Percentiles rank a stretch among this genome's conserved stretches.
Evolutionary conservation across 1,284 basidiomycete species (phyloP).

Genomic region (Moesziomyces aphidis): DNA sequence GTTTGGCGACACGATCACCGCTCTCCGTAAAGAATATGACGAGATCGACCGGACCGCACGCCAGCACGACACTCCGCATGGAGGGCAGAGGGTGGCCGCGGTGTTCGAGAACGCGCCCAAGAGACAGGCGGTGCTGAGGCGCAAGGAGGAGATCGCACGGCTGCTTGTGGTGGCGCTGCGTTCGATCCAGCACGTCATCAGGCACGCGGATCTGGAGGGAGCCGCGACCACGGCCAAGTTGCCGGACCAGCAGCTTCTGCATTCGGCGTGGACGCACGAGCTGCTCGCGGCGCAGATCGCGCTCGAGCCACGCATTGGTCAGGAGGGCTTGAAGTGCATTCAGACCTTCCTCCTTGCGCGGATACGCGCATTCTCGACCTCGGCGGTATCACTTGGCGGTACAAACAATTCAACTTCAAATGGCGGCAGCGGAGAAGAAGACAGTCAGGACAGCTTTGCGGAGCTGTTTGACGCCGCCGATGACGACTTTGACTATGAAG

Average conservation of each 20-base stretch:
- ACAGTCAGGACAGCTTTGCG: slow-evolving; percentile 78
- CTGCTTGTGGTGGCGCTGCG: slow-evolving; percentile 69
- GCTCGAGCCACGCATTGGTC: slow-evolving; percentile 72
- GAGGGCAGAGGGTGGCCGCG: slow-evolving; percentile 23
- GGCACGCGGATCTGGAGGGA: slow-evolving; percentile 71
- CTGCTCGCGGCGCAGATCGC: slow-evolving; percentile 74
- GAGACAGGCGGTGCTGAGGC: slow-evolving; percentile 27
- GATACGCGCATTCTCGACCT: slow-evolving; percentile 65
- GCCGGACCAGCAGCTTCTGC: slow-evolving; percentile 77
- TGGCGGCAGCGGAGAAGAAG: slow-evolving; percentile 27
- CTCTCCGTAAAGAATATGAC: slow-evolving; percentile 75
- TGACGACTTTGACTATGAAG: slow-evolving; percentile 73
- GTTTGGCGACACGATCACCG: slow-evolving; percentile 76
- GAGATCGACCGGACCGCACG: slow-evolving; percentile 51
- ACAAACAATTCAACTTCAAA: no score
- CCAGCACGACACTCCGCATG: slow-evolving; percentile 25
- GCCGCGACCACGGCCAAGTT: slow-evolving; percentile 68
- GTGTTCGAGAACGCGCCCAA: slow-evolving; percentile 41
- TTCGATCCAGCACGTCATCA: slow-evolving; percentile 75
- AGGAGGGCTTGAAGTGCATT: slow-evolving; percentile 75
- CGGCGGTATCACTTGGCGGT: slow-evolving; percentile 68
- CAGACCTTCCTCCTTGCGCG: slow-evolving; percentile 78
- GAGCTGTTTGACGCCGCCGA: slow-evolving; percentile 72
- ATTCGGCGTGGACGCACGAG: slow-evolving; percentile 74
- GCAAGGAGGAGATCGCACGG: slow-evolving; percentile 36